Conservation (phyloP, 2,329 filamentous ascomycete genomes). For the Aspergillus luchuensis region DNA sequence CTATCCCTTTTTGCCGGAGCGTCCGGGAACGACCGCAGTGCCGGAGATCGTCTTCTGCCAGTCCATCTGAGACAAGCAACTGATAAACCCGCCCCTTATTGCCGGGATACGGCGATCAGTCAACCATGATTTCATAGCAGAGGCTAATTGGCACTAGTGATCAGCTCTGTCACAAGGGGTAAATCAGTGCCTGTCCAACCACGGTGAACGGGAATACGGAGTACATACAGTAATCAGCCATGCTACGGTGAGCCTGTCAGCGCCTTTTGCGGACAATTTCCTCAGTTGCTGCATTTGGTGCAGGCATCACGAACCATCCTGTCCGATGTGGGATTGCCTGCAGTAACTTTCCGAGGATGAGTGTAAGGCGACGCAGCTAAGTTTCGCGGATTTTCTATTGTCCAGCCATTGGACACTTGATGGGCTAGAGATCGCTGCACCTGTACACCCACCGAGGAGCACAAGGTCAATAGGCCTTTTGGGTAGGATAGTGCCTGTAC, state of each 20-base stretch:
- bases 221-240: not conserved
- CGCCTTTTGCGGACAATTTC: not conserved
- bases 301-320: not conserved
- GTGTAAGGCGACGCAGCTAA: not conserved
- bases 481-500: not conserved
- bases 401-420: not conserved
- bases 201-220: not conserved
- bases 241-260: not conserved
- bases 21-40: not conserved
- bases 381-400: not conserved
- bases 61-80: not conserved
- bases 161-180: not conserved
- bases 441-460: no score
- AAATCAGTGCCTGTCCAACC: not conserved
- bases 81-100: constrained; percentile 2
- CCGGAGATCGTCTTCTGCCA: not conserved
- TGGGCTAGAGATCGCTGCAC: no score
- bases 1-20: not conserved
- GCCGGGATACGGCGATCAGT: not conserved
- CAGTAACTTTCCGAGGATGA: not conserved
- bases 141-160: not conserved
- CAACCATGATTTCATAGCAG: not conserved
- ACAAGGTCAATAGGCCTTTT: not conserved
- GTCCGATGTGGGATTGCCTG: not conserved
- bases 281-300: not conserved